Conservation (phyloP, 1,139 yeast genomes). For the Candida sp. region DNA sequence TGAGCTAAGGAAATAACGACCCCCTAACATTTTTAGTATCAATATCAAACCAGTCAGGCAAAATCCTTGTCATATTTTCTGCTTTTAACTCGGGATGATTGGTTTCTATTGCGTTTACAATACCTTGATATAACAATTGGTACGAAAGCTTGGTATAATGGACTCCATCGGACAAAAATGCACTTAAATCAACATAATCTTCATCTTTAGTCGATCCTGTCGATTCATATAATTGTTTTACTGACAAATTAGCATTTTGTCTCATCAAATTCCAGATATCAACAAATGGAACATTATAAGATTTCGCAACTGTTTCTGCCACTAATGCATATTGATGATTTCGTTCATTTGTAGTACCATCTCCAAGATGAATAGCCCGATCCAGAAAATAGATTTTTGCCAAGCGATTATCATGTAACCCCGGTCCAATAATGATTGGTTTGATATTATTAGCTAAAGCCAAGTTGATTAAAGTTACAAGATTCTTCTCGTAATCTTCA, state of each 20-base stretch:
- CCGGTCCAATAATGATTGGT: slow-evolving; percentile 62
- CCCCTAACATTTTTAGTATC: slow-evolving; percentile 12
- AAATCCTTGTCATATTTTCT: slow-evolving; percentile 24
- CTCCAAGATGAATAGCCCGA: slow-evolving; percentile 5
- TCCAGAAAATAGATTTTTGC: slow-evolving; percentile 3
- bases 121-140: slow-evolving; percentile 41
- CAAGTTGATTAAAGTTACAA: slow-evolving; percentile 33
- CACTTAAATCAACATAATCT: slow-evolving; percentile 8
- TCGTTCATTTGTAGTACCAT: slow-evolving; percentile 17
- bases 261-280: slow-evolving; percentile 49
- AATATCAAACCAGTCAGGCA: slow-evolving; percentile 37
- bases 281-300: slow-evolving; percentile 46
- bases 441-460: slow-evolving; percentile 40
- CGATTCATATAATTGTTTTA: slow-evolving; percentile 4
- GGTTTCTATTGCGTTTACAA: slow-evolving; percentile 33
- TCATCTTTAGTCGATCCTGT: neutral
- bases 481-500: slow-evolving; percentile 45
- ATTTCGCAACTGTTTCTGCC: slow-evolving; percentile 41
- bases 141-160: slow-evolving; percentile 66
- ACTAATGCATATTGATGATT: slow-evolving; percentile 50
- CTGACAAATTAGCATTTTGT: slow-evolving; percentile 12
- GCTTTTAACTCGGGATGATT: slow-evolving; percentile 49
- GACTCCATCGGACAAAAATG: slow-evolving; percentile 52
- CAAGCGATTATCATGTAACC: slow-evolving; percentile 42
- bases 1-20: neutral